phyloP scores from a whole-genome alignment of 106 monocot genomes.

The Allium cepa region DNA sequence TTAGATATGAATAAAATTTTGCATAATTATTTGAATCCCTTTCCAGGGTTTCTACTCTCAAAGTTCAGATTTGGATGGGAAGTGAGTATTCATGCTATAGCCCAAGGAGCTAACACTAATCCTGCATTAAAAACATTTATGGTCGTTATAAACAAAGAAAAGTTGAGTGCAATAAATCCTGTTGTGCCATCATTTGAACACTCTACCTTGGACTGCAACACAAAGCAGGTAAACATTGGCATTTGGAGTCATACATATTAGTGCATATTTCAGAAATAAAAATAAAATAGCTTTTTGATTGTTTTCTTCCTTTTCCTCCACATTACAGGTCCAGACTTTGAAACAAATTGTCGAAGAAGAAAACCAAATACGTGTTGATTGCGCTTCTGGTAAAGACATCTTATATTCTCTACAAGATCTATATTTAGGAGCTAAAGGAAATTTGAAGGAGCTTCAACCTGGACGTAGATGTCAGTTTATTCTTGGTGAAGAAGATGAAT shows the following conservation, averaged over 20 bases:
- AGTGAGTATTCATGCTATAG: slow-evolving; percentile 48
- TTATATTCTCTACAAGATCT: slow-evolving; percentile 65
- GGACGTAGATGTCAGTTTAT: slow-evolving; percentile 54
- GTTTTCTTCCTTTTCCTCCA: no score
- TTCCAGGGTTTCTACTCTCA: slow-evolving; percentile 70
- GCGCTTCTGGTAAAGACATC: slow-evolving; percentile 37
- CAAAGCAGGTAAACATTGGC: slow-evolving; percentile 47
- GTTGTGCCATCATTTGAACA: slow-evolving; percentile 45
- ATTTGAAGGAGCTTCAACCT: slow-evolving; percentile 50
- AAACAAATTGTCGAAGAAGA: slow-evolving; percentile 55
- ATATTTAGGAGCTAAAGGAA: slow-evolving; percentile 60
- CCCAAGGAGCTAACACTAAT: slow-evolving; percentile 34
- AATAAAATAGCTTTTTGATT: no score
- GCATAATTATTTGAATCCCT: not conserved
- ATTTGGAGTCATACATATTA: no score
- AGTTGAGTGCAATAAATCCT: slow-evolving; percentile 19
- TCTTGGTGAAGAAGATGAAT: slow-evolving; percentile 68
- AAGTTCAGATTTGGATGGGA: slow-evolving; percentile 90
- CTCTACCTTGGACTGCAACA: slow-evolving; percentile 18
- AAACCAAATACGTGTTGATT: slow-evolving; percentile 51
- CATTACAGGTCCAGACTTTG: slow-evolving; percentile 39
- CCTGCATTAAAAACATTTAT: slow-evolving; percentile 73
- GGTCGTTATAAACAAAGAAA: slow-evolving; percentile 55
- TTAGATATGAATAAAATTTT: no score
- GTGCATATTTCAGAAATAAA: no score